Base-by-base conservation (phyloP, 208 protist genomes). In the Strigomonas oncopelti region DNA sequence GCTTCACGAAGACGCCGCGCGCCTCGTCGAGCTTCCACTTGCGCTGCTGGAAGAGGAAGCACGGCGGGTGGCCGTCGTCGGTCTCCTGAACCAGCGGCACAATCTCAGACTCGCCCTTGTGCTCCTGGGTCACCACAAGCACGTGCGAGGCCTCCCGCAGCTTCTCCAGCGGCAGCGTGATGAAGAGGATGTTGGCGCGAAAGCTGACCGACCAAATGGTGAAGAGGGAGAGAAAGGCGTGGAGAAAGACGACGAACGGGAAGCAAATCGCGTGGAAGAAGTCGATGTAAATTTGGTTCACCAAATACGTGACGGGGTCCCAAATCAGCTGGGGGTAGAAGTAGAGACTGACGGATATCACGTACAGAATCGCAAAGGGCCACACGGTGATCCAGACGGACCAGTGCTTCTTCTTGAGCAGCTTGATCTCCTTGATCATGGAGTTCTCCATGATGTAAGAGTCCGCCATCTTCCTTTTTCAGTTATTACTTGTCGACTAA, bases 131-230 rank as follows among this genome's bases (percentile, higher is more conserved):
- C 53, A 78, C 67, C 31, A 96, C 85, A 31, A 93, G 79, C 22
- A 94, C 76, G 52, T 94, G 75, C 2, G 88, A 93, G 8, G 85
- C 91, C 28, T 60, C 64, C 16, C 42, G 55, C 25, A 93, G 70
- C 31, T 82, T 51, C 27, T 84, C 68, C 54, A 76, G 67, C 11
- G 74, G 34, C 20, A 94, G 74, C 11, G 66, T 27, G 31, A 60
- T 42, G 76, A 91, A 96, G 13, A 93, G 66, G 51, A 91, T 84
- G 20, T 55, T 53, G 3, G 91, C 67, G 31, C 87, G 85, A 58
- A 96, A 94, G 55, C 77, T 80, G 53, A 96, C 87, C 18, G 91
- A 94, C 88, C 91, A 96, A 31, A 92, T 89, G 22, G 88, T 96
- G 82, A 96, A 94, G 62, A 96, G 83, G 0, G 88, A 90, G 18